phyloP scores from a whole-genome alignment of 352 stramenopile genomes.

The Phytophthora sojae region DNA sequence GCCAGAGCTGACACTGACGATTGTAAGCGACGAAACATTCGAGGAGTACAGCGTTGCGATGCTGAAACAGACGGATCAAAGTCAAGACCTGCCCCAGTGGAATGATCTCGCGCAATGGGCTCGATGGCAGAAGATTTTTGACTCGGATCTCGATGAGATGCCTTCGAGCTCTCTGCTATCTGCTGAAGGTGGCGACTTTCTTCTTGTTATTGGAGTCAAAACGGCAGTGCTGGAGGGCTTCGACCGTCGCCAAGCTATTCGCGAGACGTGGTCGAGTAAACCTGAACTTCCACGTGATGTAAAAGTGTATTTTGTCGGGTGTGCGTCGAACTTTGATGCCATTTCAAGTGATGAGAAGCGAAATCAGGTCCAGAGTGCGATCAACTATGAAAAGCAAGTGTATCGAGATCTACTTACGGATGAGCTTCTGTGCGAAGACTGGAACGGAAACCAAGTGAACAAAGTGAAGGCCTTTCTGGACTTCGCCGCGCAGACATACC shows the following conservation, averaged over 20 bases:
- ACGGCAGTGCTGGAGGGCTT: conserved; percentile 44
- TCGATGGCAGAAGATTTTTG: background rate
- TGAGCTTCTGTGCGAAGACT: conserved; percentile 44
- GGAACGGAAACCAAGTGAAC: conserved; percentile 23
- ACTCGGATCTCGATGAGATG: too few species aligned
- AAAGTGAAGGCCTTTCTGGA: conserved; percentile 34
- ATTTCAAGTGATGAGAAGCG: background rate
- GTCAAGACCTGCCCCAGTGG: background rate
- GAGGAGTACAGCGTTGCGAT: conserved; percentile 13
- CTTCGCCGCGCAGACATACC: conserved; percentile 14
- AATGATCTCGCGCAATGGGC: conserved; percentile 18
- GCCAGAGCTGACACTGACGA: too few species aligned
- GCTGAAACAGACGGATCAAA: background rate
- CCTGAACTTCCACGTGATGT: conserved; percentile 21
- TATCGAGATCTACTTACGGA: conserved; percentile 46
- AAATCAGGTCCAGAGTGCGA: conserved; percentile 4
- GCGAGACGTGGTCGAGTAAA: conserved; percentile 47
- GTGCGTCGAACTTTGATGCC: background rate
- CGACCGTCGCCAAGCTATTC: conserved; percentile 39
- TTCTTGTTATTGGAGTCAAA: conserved; percentile 62
- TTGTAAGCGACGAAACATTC: conserved; percentile 4
- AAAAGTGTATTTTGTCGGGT: conserved; percentile 52
- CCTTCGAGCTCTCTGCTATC: background rate
- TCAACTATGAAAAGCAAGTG: conserved; percentile 28
- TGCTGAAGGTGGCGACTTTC: background rate